Evolutionary conservation across 73 alveolate genomes (phyloP), one percentile per base, ranked within the genome.

Genomic region (Diophrys sp.): DNA sequence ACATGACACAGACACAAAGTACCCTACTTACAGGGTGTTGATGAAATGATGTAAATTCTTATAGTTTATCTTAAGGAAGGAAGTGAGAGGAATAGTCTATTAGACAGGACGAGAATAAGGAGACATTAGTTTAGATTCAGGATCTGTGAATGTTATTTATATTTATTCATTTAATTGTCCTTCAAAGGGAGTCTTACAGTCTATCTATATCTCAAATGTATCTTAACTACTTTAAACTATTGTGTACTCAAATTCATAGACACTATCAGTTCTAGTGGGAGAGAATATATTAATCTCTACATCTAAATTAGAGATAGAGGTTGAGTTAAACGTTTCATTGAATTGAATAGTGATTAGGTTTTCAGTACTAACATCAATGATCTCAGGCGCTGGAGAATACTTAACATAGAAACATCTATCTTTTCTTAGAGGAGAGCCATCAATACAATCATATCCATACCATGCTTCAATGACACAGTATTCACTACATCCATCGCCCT

Each of bases 401-500:
- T 44, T 44, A 5, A 44, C 62, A 44, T 11, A 44, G 18, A 44
- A 44, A 18, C 62, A 44, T 44, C 18, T 18, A 44, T 44, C 62
- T 11, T 5, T 5, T 11, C 62, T 44, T 11, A 5, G 5, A 62
- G 31, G 5, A 11, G 73, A 11, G 14, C 73, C 73, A n/a, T 26
- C 31, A 62, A 11, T 26, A 62, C 73, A 62, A 23, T 23, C 73
- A 62, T 62, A 62, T 62, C 28, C 62, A 44, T 11, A 18, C 62
- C 62, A 62, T 14, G 14, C 14, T 56, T 83, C 91, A 1, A 83
- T 73, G 1, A 1, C 27, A 29, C 91, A 83, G 24, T 26, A 14
- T 23, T 54, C 28, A 0, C 78, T 34, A 67, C 91, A 83, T 0
- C 91, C 91, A 83, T 83, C 91, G 11, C 79, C 76, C n/a, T 29